phyloP scores from a whole-genome alignment of 257 asterid species.

The Cruciata laevipes region DNA sequence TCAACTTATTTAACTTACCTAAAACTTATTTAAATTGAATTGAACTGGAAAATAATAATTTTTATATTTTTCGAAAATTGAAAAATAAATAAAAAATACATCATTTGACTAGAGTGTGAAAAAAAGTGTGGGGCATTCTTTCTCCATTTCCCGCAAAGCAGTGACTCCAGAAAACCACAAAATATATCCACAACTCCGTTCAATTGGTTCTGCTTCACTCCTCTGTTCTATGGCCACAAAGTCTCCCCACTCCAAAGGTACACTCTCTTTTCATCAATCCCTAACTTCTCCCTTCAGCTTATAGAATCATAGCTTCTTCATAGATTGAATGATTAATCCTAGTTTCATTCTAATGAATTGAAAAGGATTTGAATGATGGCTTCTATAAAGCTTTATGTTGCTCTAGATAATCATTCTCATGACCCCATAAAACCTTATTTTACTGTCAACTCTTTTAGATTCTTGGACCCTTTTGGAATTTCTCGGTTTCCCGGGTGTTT shows the following conservation, averaged over 20 bases:
- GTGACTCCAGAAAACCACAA: background rate
- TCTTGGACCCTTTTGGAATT: conserved; percentile 28
- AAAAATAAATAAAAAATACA: too few relatives aligned
- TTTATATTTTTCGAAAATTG: too few relatives aligned
- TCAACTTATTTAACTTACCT: too few relatives aligned
- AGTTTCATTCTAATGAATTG: conserved; percentile 3
- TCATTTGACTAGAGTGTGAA: background rate
- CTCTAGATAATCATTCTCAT: conserved; percentile 38
- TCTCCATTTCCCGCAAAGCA: background rate
- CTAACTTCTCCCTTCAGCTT: background rate
- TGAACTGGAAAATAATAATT: too few relatives aligned
- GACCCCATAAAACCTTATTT: conserved; percentile 34
- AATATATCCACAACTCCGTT: background rate
- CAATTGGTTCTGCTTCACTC: conserved; percentile 15
- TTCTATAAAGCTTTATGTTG: conserved; percentile 47
- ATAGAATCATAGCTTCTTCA: background rate
- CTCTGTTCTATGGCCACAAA: background rate
- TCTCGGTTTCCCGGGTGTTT: conserved; percentile 39
- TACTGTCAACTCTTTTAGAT: conserved; percentile 28
- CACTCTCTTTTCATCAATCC: background rate
- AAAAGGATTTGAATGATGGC: conserved; percentile 37
- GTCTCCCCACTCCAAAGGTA: background rate
- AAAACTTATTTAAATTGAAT: too few relatives aligned
- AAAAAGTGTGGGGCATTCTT: background rate
- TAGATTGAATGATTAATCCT: background rate